These are phyloP conservation scores for Puccinia coronata DNA, from an alignment of 1,284 basidiomycete species.

Conservation along the genomic window DNA sequence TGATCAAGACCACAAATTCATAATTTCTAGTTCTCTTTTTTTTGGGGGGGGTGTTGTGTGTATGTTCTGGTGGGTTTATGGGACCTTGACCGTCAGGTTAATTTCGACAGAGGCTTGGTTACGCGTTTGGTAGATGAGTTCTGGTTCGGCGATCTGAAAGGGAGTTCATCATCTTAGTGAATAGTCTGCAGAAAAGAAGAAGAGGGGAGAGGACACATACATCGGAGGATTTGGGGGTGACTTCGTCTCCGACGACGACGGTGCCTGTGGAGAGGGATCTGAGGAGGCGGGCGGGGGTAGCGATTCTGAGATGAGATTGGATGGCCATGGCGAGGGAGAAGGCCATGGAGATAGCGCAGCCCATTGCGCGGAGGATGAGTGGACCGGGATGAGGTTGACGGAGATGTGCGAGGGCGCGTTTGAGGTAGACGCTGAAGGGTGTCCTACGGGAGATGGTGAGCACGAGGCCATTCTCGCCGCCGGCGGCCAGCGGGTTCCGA, in stretches of 20 bases:
- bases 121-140: slow-evolving; percentile 42
- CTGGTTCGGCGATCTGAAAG: slow-evolving; percentile 4
- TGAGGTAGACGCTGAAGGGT: slow-evolving; percentile 40
- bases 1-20: too few species aligned
- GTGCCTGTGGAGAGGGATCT: slow-evolving; percentile 34
- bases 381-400: neutral
- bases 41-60: neutral
- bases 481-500: neutral
- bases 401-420: slow-evolving; percentile 17
- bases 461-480: neutral
- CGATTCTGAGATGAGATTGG: slow-evolving; percentile 19
- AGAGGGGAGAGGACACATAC: neutral
- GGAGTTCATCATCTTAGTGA: neutral
- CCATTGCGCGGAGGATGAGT: slow-evolving; percentile 26
- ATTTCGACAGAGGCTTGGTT: slow-evolving; percentile 45
- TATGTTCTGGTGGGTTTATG: neutral
- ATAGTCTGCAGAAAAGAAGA: neutral
- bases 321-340: slow-evolving; percentile 40
- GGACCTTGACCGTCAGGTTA: neutral
- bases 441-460: slow-evolving; percentile 26
- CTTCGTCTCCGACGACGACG: slow-evolving; percentile 38
- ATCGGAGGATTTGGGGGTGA: slow-evolving; percentile 7
- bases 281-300: neutral
- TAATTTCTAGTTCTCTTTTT: too few species aligned
- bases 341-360: slow-evolving; percentile 34